Percentiles rank a stretch among this genome's conserved stretches.
Evolutionary conservation across 2,329 filamentous ascomycete genomes (phyloP).

Genomic region (Moelleriella libera): DNA sequence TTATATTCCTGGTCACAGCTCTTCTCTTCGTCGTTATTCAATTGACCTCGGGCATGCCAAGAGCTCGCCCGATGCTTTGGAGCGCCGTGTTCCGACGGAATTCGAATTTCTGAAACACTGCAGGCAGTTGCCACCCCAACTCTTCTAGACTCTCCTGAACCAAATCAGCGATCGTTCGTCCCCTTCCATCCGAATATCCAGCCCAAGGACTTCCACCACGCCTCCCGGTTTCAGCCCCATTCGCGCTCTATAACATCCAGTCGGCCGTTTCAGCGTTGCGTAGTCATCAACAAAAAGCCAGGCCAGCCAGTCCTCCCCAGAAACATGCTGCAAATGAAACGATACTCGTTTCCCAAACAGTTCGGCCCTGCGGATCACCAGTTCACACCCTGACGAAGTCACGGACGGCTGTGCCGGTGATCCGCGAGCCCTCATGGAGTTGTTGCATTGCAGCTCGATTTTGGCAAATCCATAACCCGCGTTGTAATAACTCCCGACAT

Average conservation of each 20-base stretch:
- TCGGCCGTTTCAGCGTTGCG: conserved; percentile 5
- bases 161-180: conserved; percentile 7
- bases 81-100: too few relatives aligned
- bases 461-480: conserved; percentile 9
- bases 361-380: conserved; percentile 7
- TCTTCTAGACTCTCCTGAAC: conserved; percentile 4
- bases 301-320: conserved; percentile 9
- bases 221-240: conserved; percentile 2
- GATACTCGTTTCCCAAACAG: conserved; percentile 8
- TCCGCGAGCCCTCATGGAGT: conserved; percentile 3
- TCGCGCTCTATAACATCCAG: conserved; percentile 5
- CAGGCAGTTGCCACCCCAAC: too few relatives aligned
- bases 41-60: too few relatives aligned
- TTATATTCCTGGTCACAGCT: too few relatives aligned
- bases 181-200: conserved; percentile 6
- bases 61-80: too few relatives aligned
- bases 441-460: conserved; percentile 6
- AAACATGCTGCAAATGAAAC: conserved; percentile 8
- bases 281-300: conserved; percentile 9
- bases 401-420: conserved; percentile 5
- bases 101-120: too few relatives aligned
- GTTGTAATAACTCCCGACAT: conserved; percentile 25
- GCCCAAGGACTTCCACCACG: conserved; percentile 2
- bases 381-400: conserved; percentile 4
- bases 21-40: too few relatives aligned